phyloP scores from a whole-genome alignment of 805 yeast species.

The Ascoidea rubescens region DNA sequence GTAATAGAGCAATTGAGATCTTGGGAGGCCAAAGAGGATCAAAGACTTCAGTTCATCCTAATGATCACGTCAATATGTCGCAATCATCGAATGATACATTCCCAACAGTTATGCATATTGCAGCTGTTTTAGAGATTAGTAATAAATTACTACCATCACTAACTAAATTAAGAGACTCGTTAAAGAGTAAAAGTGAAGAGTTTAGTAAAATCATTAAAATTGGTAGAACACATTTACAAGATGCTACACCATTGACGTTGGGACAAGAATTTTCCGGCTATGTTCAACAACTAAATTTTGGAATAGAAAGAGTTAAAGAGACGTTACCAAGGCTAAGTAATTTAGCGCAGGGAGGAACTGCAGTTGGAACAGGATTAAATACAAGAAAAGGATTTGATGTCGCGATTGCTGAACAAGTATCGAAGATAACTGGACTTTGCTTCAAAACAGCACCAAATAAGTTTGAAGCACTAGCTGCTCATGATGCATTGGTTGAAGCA shows the following conservation, averaged over 20 bases:
- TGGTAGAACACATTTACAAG: constrained; percentile 98
- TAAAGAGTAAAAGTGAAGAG: constrained; percentile 66
- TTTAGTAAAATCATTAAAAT: constrained; percentile 84
- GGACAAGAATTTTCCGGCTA: constrained; percentile 98
- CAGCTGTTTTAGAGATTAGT: constrained; percentile 84
- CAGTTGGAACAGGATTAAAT: constrained; percentile 97
- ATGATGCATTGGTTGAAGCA: constrained; percentile 95
- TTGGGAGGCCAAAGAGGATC: constrained; percentile 88
- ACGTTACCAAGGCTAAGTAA: constrained; percentile 61
- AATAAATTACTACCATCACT: constrained; percentile 71
- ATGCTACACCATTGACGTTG: constrained; percentile 93
- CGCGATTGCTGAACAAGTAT: constrained; percentile 73
- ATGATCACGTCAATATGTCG: constrained; percentile 96
- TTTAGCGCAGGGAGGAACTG: constrained; percentile 99
- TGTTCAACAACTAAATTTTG: constrained; percentile 83
- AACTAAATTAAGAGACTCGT: constrained; percentile 57
- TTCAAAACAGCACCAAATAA: constrained; percentile 96
- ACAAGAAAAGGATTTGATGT: constrained; percentile 82
- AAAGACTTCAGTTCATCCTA: constrained; percentile 91
- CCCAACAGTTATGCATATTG: constrained; percentile 99
- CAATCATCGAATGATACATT: constrained; percentile 98
- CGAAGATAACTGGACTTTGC: constrained; percentile 65
- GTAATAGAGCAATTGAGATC: constrained; percentile 93
- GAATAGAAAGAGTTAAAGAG: constrained; percentile 72
- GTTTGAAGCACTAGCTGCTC: constrained; percentile 98